These are phyloP conservation scores for Pichia occidentalis DNA, from an alignment of 805 yeast genomes.

Conservation along the genomic window DNA sequence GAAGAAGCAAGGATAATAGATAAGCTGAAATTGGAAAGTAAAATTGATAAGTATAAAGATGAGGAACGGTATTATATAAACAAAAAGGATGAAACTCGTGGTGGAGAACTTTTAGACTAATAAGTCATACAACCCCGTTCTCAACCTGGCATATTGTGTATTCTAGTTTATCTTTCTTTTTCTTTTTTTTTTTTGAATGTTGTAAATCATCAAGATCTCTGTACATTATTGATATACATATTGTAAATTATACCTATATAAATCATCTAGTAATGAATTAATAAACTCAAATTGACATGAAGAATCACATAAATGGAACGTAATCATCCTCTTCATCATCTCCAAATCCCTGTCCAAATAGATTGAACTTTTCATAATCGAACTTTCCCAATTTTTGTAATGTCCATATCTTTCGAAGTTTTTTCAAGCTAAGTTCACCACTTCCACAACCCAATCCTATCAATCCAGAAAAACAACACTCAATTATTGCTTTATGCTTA, in stretches of 20 bases:
- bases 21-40: slow-evolving; percentile 31
- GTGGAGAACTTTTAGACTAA: slow-evolving; percentile 28
- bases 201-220: too few relatives aligned
- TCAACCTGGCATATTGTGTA: background rate
- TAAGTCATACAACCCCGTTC: background rate
- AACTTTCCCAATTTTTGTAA: slow-evolving; percentile 23
- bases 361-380: slow-evolving; percentile 21
- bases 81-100: slow-evolving; percentile 34
- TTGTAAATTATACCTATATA: background rate
- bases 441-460: slow-evolving; percentile 32
- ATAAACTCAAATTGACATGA: background rate
- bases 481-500: slow-evolving; percentile 28
- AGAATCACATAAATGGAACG: slow-evolving; percentile 26
- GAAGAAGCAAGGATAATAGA: slow-evolving; percentile 36
- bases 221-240: too few relatives aligned
- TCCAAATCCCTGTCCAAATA: slow-evolving; percentile 16
- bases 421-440: slow-evolving; percentile 30
- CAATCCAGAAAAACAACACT: slow-evolving; percentile 31
- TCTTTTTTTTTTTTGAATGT: background rate
- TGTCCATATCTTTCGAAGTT: slow-evolving; percentile 29
- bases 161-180: background rate
- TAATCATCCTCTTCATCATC: slow-evolving; percentile 29
- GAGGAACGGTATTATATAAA: slow-evolving; percentile 33
- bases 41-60: slow-evolving; percentile 29
- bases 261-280: background rate